A percentile compares a stretch with the other conserved stretches of the same genome.
These are phyloP conservation scores for Detonula confervacea DNA, from an alignment of 352 stramenopile genomes.

Conservation along the genomic window DNA sequence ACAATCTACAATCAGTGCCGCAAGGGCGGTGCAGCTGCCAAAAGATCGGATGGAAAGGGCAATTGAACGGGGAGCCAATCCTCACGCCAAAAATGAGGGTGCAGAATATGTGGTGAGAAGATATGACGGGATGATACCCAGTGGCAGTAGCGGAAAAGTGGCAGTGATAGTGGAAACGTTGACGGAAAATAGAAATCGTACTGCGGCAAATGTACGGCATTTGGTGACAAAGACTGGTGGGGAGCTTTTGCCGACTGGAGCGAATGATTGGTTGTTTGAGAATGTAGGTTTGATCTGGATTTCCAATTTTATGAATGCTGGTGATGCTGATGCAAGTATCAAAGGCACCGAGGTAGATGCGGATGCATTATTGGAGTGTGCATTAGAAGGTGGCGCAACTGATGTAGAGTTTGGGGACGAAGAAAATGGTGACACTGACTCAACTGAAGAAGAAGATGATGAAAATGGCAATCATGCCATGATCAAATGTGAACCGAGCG, in stretches of 20 bases:
- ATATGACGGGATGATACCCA: slow-evolving; percentile 74
- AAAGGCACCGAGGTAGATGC: slow-evolving; percentile 26
- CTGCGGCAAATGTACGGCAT: slow-evolving; percentile 63
- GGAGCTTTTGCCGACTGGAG: slow-evolving; percentile 63
- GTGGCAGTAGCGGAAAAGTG: slow-evolving; percentile 49
- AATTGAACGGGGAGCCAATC: slow-evolving; percentile 56
- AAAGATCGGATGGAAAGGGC: slow-evolving; percentile 72
- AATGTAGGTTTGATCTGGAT: too few species aligned
- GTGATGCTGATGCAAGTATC: slow-evolving; percentile 4
- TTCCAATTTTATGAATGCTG: slow-evolving; percentile 51
- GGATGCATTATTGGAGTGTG: slow-evolving; percentile 69
- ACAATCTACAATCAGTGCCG: slow-evolving; percentile 60
- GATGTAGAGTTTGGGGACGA: slow-evolving; percentile 60
- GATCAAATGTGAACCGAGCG: slow-evolving; percentile 61
- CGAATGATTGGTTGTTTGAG: slow-evolving; percentile 68
- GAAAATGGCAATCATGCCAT: slow-evolving; percentile 35
- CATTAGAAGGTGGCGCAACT: slow-evolving; percentile 66
- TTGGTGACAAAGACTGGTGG: slow-evolving; percentile 64
- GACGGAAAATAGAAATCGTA: slow-evolving; percentile 78
- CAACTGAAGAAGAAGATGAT: slow-evolving; percentile 13
- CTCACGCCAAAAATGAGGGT: slow-evolving; percentile 33
- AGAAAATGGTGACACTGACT: slow-evolving; percentile 20
- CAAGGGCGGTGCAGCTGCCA: slow-evolving; percentile 61
- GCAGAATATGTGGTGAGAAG: slow-evolving; percentile 52
- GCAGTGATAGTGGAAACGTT: slow-evolving; percentile 68